Evolutionary conservation across 176 grass and related monocot species (phyloP), one percentile per base, ranked within the genome.

Genomic region (Carex kokanica): DNA sequence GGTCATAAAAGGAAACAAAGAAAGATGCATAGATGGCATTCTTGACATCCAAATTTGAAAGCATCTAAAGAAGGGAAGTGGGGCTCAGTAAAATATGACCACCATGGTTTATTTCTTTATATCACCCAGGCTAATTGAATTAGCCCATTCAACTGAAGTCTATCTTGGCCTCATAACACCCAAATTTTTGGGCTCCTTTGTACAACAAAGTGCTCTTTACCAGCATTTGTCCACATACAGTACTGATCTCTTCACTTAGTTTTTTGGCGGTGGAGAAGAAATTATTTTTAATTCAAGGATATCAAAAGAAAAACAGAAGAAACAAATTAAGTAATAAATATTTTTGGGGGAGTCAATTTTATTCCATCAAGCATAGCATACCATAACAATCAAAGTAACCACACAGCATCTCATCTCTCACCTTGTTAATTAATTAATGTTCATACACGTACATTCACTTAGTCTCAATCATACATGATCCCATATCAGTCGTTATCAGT

Each of bases 361-460:
- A 81, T 81, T 81, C 25, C 57, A 81, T 73, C 17, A 23, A 47
- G 12, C n/a, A 23, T 8, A 47, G 12, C n/a, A 23, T 8, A 54
- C 0, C 23, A 56, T 77, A 17, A 77, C 47, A 25, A 77, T 18
- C 6, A 43, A 67, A 67, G 17, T 32, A 29, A 77, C 12, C 73
- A 32, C 73, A 77, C 73, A 55, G 17, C 41, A 56, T 77, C 18
- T 31, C 41, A 56, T 77, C 18, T 31, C 52, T 47, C 73, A 77
- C 49, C 6, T 25, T 55, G 73, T 77, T 56, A 77, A 71, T 77
- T 56, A 77, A 71, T 41, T 11, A 77, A 77, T 29, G 24, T 77
- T 77, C 73, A 77, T 77, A 77, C 47, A 77, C n/a, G n/a, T n/a
- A n/a, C 73, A 56, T 49, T 56, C 36, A 32, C 18, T 51, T 14